phyloP scores from a whole-genome alignment of 2,329 filamentous ascomycete species.

The Karstenula rhodostoma region DNA sequence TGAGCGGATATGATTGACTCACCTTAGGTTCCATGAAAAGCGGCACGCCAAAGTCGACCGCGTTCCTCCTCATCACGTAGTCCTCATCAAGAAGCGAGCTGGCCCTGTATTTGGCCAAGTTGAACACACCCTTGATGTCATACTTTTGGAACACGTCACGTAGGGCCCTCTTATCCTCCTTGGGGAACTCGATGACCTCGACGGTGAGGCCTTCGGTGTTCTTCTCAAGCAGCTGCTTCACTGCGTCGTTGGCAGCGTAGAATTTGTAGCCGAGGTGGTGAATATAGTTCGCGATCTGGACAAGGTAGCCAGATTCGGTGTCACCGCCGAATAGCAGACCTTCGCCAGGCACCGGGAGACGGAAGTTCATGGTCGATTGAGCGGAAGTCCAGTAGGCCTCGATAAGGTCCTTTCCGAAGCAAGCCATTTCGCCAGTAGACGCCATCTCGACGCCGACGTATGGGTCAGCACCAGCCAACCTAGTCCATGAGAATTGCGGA shows the following conservation, averaged over 20 bases:
- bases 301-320: constrained; percentile 72
- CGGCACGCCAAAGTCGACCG: constrained; percentile 96
- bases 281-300: constrained; percentile 84
- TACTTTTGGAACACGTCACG: constrained; percentile 97
- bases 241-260: constrained; percentile 80
- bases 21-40: constrained; percentile 99
- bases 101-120: constrained; percentile 83
- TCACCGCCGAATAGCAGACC: constrained; percentile 95
- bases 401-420: constrained; percentile 94
- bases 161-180: constrained; percentile 91
- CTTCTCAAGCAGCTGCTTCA: constrained; percentile 85
- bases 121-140: constrained; percentile 95
- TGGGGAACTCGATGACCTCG: constrained; percentile 96
- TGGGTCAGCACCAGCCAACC: constrained; percentile 94
- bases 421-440: constrained; percentile 96
- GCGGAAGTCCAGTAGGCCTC: constrained; percentile 98
- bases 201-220: constrained; percentile 73
- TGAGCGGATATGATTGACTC: constrained; percentile 49
- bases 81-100: constrained; percentile 90
- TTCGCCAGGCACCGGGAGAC: constrained; percentile 90
- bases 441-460: constrained; percentile 99
- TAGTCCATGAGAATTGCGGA: constrained; percentile 98
- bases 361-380: constrained; percentile 99
- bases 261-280: constrained; percentile 93
- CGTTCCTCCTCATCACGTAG: constrained; percentile 98